Evolutionary conservation across 768 basidiomycete genomes (phyloP), one percentile per base, ranked within the genome.

Genomic region (Tylopilus felleus): DNA sequence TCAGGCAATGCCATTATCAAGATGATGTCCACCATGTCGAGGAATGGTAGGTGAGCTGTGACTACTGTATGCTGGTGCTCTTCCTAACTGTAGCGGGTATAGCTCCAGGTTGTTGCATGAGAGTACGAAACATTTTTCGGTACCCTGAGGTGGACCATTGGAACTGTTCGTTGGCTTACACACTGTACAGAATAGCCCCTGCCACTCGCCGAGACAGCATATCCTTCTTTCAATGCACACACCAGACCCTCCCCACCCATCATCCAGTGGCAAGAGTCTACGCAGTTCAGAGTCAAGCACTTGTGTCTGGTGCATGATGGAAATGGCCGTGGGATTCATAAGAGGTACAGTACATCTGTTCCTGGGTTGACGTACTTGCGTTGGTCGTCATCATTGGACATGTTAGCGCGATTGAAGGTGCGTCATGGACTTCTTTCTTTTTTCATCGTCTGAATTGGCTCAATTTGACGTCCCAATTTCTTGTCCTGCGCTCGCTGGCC

Each of bases 201-300:
- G 25, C 7, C 25, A 27, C 25, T 27, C 25, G 25, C 25, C 7
- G 7, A 27, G 25, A 4, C 25, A 27, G 25, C 25, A 27, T 4
- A 27, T 16, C 14, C 21, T 5, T 0, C 13, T 7, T 35, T 56
- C 54, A 47, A 68, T 69, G 74, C 59, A 77, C 77, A 75, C 69
- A 57, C 62, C 66, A 60, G 53, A 68, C 63, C 50, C 64, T 58
- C 50, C 76, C 77, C 25, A 3, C 7, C 25, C 7, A 7, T 27
- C 25, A 27, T 77, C 42, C 67, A 75, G 35, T 73, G 68, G 57
- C 71, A 74, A 36, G 78, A 75, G 17, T 83, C 74, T 64, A 72
- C 71, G 45, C 86, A 90, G 65, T 88, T 84, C 55, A 75, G 81
- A 47, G 74, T 88, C 23, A 79, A 83, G 53, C 78, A 83, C 52